Percentiles rank a stretch among this genome's conserved stretches.
Conservation (phyloP, 2,329 filamentous ascomycete species). For the Trichoderma sp. region DNA sequence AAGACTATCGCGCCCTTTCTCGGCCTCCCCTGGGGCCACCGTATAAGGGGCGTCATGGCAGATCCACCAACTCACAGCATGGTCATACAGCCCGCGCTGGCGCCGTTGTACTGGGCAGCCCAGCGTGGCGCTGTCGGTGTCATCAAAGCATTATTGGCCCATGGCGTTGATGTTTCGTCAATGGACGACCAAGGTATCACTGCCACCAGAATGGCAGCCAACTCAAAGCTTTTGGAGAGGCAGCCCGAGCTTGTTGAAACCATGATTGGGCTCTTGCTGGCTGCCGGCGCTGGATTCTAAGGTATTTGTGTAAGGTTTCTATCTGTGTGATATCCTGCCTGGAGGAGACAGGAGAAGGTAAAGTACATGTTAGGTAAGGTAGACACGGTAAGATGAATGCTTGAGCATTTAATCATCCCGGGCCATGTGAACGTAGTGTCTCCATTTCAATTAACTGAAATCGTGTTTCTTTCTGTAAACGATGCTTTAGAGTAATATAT, state of each 20-base stretch:
- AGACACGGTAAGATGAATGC: background rate
- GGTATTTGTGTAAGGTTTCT: background rate
- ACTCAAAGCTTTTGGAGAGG: background rate
- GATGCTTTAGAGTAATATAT: background rate
- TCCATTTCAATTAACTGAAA: background rate
- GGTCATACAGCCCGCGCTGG: background rate
- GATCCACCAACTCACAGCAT: background rate
- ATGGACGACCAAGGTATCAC: background rate
- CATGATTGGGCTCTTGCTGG: background rate
- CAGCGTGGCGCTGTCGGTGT: background rate
- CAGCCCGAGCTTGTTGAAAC: background rate
- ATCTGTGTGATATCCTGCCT: background rate
- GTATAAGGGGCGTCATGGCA: background rate
- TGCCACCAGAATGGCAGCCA: background rate
- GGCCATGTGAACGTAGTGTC: background rate
- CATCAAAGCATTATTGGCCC: background rate
- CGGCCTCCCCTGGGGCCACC: background rate
- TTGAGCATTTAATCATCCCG: background rate
- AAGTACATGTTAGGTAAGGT: background rate
- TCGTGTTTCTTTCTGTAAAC: background rate
- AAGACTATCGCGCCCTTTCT: background rate
- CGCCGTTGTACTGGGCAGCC: slow-evolving; percentile 18
- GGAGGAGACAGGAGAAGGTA: background rate
- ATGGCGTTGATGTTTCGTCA: slow-evolving; percentile 15
- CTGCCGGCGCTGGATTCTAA: background rate